Evolutionary conservation across 805 yeast genomes (phyloP).

Genomic region (Cyberlindnera japonica): DNA sequence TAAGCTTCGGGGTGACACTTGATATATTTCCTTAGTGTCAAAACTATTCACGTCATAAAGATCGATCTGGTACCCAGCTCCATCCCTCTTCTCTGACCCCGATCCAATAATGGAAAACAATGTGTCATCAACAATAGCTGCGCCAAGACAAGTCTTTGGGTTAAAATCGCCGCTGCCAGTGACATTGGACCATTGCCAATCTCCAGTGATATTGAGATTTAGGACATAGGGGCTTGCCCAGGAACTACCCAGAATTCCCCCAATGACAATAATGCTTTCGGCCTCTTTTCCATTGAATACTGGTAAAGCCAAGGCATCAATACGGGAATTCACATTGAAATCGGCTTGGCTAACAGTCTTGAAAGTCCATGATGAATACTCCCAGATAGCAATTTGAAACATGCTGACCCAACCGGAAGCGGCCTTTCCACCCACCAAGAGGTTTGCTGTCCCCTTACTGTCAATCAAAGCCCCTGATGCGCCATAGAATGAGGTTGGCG

Average conservation of each 20-base stretch:
- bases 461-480: constrained; percentile 38
- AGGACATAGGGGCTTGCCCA: constrained; percentile 31
- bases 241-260: constrained; percentile 54
- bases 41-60: constrained; percentile 41
- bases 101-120: constrained; percentile 38
- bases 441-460: constrained; percentile 42
- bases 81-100: constrained; percentile 24
- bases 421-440: constrained; percentile 66
- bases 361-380: constrained; percentile 66
- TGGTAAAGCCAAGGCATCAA: constrained; percentile 51
- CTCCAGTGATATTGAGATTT: constrained; percentile 20
- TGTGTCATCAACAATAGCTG: constrained; percentile 49
- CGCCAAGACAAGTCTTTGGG: constrained; percentile 38
- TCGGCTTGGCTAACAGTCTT: constrained; percentile 32
- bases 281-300: constrained; percentile 35
- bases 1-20: not conserved
- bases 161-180: constrained; percentile 24
- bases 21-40: constrained; percentile 25
- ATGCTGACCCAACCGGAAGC: constrained; percentile 64
- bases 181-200: constrained; percentile 28
- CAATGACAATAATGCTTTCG: constrained; percentile 46
- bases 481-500: constrained; percentile 55
- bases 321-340: constrained; percentile 48
- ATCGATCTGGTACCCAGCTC: constrained; percentile 31
- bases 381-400: constrained; percentile 74